Evolutionary conservation across 148 eudicot species (phyloP).

Genomic region (Agrostemma githago): DNA sequence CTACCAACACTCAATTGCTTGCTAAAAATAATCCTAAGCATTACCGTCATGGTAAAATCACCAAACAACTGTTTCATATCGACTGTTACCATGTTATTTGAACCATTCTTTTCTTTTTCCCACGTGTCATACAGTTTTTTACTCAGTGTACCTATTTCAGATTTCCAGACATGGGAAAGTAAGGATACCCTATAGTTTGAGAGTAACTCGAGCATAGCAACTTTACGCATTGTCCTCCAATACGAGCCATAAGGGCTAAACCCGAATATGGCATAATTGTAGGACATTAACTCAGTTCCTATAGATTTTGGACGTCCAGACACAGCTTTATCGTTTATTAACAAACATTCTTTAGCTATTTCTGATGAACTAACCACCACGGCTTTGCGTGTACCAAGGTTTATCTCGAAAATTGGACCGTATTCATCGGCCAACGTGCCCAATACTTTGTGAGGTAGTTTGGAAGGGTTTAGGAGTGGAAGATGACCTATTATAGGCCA

Average conservation of each 20-base stretch:
- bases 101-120: background rate
- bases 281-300: slow-evolving; percentile 25
- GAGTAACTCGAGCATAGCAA: slow-evolving; percentile 31
- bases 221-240: slow-evolving; percentile 38
- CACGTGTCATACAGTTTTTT: slow-evolving; percentile 16
- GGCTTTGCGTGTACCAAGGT: slow-evolving; percentile 30
- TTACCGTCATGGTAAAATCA: slow-evolving; percentile 24
- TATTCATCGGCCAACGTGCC: slow-evolving; percentile 30
- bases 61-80: slow-evolving; percentile 38
- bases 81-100: slow-evolving; percentile 7
- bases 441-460: slow-evolving; percentile 13
- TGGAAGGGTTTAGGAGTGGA: slow-evolving; percentile 17
- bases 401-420: slow-evolving; percentile 38
- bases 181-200: slow-evolving; percentile 26
- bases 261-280: slow-evolving; percentile 37
- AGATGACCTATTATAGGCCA: slow-evolving; percentile 44
- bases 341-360: slow-evolving; percentile 38
- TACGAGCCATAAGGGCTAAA: slow-evolving; percentile 35
- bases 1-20: slow-evolving; percentile 16
- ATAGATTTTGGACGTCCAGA: slow-evolving; percentile 26
- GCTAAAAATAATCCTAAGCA: slow-evolving; percentile 30
- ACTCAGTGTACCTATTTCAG: slow-evolving; percentile 20
- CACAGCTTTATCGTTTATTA: slow-evolving; percentile 32
- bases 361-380: slow-evolving; percentile 42
- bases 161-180: slow-evolving; percentile 24